These are phyloP conservation scores for Candida sp. DNA, from an alignment of 1,139 yeast species.

Conservation along the genomic window DNA sequence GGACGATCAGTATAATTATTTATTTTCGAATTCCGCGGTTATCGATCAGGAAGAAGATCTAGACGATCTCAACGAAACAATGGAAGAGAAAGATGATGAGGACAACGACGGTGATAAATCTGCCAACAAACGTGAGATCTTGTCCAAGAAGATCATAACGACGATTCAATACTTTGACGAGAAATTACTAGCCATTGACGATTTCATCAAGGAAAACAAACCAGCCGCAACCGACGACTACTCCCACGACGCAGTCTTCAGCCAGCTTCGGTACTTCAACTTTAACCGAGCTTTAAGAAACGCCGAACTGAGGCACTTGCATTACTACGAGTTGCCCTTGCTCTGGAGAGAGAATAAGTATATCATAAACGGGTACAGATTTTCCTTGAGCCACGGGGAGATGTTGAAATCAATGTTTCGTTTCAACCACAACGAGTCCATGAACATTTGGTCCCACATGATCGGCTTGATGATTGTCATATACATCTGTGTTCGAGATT, in stretches of 20 bases:
- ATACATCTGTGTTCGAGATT: conserved; percentile 61
- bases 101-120: conserved; percentile 5
- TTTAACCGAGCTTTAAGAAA: conserved; percentile 60
- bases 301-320: conserved; percentile 63
- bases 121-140: conserved; percentile 31
- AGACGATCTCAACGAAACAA: conserved; percentile 47
- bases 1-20: conserved; percentile 58
- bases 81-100: conserved; percentile 28
- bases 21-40: conserved; percentile 28
- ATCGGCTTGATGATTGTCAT: conserved; percentile 65
- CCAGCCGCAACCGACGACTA: conserved; percentile 34
- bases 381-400: conserved; percentile 64
- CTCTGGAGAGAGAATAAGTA: conserved; percentile 95
- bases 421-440: conserved; percentile 82
- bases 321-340: conserved; percentile 87
- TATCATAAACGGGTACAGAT: conserved; percentile 84
- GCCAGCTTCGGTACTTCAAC: conserved; percentile 55
- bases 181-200: conserved; percentile 55
- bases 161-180: conserved; percentile 62
- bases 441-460: conserved; percentile 94
- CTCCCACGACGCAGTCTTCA: conserved; percentile 31
- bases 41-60: conserved; percentile 8
- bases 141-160: conserved; percentile 50
- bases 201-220: conserved; percentile 43
- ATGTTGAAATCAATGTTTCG: conserved; percentile 61